Conservation (phyloP, 1,284 basidiomycete genomes). For the Chiua sp. region DNA sequence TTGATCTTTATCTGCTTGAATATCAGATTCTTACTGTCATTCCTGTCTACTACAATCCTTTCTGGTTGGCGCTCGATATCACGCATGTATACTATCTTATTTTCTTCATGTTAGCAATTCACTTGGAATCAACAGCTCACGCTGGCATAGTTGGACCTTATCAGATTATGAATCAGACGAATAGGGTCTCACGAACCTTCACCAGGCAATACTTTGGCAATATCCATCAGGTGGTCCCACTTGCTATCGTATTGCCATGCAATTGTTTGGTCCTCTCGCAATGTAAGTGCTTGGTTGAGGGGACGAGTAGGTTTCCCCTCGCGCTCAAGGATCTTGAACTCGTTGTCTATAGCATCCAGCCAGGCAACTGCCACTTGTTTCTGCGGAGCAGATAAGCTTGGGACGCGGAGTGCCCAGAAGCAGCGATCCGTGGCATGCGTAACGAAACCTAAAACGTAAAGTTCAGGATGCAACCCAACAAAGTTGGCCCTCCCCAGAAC, state of each 20-base stretch:
- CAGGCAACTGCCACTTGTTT: slow-evolving; percentile 36
- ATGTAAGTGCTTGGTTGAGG: slow-evolving; percentile 49
- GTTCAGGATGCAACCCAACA: neutral
- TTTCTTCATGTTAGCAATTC: slow-evolving; percentile 9
- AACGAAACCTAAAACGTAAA: slow-evolving; percentile 56
- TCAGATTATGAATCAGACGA: neutral
- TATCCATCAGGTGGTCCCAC: slow-evolving; percentile 53
- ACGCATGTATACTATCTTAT: slow-evolving; percentile 7
- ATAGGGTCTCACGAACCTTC: slow-evolving; percentile 12
- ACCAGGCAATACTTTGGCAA: slow-evolving; percentile 39
- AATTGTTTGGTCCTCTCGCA: slow-evolving; percentile 56
- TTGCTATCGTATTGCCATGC: slow-evolving; percentile 57
- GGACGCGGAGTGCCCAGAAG: slow-evolving; percentile 51
- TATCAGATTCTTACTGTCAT: neutral
- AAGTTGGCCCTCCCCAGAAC: slow-evolving; percentile 9
- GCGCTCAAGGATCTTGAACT: slow-evolving; percentile 49
- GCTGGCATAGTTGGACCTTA: neutral
- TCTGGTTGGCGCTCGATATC: neutral
- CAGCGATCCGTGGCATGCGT: slow-evolving; percentile 69
- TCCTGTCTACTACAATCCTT: neutral
- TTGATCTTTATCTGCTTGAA: neutral
- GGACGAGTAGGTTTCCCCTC: slow-evolving; percentile 39
- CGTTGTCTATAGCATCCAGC: slow-evolving; percentile 44
- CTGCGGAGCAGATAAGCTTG: slow-evolving; percentile 21
- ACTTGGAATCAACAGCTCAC: neutral